Evolutionary conservation across 305 asterid species (phyloP).

Genomic region (Stenogyne calaminthoides): DNA sequence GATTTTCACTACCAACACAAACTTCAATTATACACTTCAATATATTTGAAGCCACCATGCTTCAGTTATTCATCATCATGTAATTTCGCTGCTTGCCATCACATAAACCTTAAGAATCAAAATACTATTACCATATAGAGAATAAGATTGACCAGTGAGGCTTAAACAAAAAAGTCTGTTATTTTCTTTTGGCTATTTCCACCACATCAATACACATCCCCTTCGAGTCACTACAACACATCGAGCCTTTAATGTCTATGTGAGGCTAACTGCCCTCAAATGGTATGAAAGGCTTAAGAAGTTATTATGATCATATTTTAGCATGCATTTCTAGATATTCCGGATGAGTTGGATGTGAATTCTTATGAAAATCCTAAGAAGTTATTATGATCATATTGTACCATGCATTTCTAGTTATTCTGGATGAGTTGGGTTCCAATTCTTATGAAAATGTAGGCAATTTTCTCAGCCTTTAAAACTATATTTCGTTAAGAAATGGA

Average conservation of each 20-base stretch:
- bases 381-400: background rate
- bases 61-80: background rate
- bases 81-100: background rate
- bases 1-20: background rate
- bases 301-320: background rate
- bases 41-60: constrained; percentile 1
- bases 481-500: background rate
- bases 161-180: background rate
- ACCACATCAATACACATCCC: background rate
- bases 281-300: background rate
- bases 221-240: background rate
- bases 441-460: background rate
- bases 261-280: background rate
- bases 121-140: background rate
- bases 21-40: background rate
- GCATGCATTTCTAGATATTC: background rate
- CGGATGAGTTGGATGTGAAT: background rate
- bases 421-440: background rate
- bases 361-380: background rate
- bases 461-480: background rate
- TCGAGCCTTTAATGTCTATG: background rate
- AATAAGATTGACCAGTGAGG: background rate
- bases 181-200: background rate
- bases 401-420: background rate
- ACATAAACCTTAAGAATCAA: background rate